Percentiles rank a stretch among this genome's conserved stretches.
Evolutionary conservation across 345 rosid species (phyloP).

Genomic region (Rhodamnia argentea): DNA sequence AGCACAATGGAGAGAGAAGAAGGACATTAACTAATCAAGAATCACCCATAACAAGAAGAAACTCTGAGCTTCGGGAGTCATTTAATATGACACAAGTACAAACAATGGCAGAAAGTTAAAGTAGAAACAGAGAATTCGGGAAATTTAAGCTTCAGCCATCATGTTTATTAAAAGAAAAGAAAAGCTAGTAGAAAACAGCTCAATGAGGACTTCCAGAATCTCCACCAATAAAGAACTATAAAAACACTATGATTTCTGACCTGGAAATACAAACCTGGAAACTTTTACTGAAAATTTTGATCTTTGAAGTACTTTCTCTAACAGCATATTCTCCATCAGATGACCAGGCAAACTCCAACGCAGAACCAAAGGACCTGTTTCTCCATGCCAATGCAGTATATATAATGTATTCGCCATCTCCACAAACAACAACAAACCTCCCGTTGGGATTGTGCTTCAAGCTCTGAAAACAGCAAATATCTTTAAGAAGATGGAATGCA

Average conservation of each 20-base stretch:
- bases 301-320: constrained; percentile 92
- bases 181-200: background rate
- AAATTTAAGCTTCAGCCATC: background rate
- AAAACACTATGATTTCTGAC: background rate
- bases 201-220: background rate
- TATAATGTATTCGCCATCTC: constrained; percentile 97
- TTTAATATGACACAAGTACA: background rate
- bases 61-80: background rate
- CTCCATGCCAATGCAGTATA: constrained; percentile 99
- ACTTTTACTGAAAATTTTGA: constrained; percentile 80
- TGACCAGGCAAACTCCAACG: constrained; percentile 95
- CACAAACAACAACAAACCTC: constrained; percentile 96
- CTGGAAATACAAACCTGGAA: constrained; percentile 64
- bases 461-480: constrained; percentile 36
- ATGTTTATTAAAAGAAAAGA: background rate
- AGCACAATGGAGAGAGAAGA: background rate
- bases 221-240: background rate
- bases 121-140: background rate
- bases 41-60: background rate
- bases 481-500: background rate
- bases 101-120: background rate
- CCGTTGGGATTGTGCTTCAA: constrained; percentile 97
- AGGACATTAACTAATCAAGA: background rate
- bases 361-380: constrained; percentile 98
- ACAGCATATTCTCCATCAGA: constrained; percentile 98